Base-by-base conservation (phyloP, 495 filamentous ascomycete genomes). In the Xanthoparmelia taractica region DNA sequence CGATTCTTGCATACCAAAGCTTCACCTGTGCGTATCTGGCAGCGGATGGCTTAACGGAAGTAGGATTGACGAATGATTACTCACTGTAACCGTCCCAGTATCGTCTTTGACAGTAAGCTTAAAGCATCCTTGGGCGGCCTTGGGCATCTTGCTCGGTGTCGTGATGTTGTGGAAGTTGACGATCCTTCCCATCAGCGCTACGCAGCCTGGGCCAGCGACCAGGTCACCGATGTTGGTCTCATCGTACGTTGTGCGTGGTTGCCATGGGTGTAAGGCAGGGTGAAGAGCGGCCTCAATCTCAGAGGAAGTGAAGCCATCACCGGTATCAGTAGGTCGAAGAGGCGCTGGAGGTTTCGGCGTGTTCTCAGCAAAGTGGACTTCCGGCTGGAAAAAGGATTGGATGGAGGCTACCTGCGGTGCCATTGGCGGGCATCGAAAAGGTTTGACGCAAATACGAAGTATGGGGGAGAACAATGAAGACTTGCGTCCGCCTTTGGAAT, bases 61-160 rank as follows among this genome's bases (percentile, higher is more conserved):
- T 11, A 11, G 48, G 1, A 43, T n/a, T 18, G 11, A 48, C 18
- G 11, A 25, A 31, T 4, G 25, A 25, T 23, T 29, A 66, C 65
- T 50, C 69, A 87, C 85, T 10, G 75, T 78, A 52, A 86, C 73
- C 15, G 77, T 77, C 7, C 80, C 86, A 29, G 78, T 79, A 60
- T 83, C 74, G 71, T 89, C 86, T 61, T 79, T 82, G 2, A 88
- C 66, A 57, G 81, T 74, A 23, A 87, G 60, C 41, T 80, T 81
- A 50, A 85, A 73, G 69, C 76, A 83, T 1, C 83, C 82, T 57
- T 73, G 70, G 0, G 78, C 77, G 41, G 75, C 72, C 34, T 63
- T 34, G 5, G 74, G 72, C 31, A 67, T 70, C 57, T 79, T 78
- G 54, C 70, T 78, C 1, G 71, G 65, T 8, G 65, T 75, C 20